Evolutionary conservation across 1,284 basidiomycete species (phyloP).

Genomic region (Anthracocystis panici-leucophaei): DNA sequence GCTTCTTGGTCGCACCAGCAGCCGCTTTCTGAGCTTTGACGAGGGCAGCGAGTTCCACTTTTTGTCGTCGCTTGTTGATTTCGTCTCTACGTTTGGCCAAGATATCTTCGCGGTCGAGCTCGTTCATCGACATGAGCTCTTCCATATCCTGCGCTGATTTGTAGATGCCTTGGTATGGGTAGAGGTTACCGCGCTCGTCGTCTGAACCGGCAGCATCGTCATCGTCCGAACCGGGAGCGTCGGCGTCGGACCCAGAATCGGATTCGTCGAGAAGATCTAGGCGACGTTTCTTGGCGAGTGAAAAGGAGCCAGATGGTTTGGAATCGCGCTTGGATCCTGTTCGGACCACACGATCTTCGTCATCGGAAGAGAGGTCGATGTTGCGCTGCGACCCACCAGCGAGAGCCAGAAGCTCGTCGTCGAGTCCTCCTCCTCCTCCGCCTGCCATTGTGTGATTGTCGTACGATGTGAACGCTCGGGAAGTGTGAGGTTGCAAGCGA

Average conservation of each 20-base stretch:
- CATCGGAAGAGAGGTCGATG: conserved; percentile 74
- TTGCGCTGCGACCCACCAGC: conserved; percentile 76
- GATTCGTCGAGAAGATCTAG: conserved; percentile 63
- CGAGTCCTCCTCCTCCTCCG: conserved; percentile 72
- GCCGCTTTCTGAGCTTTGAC: conserved; percentile 76
- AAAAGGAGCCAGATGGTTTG: conserved; percentile 13
- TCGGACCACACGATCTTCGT: conserved; percentile 71
- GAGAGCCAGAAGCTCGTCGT: conserved; percentile 78
- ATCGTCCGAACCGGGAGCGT: conserved; percentile 28
- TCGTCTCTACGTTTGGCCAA: conserved; percentile 83
- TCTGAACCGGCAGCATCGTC: conserved; percentile 13
- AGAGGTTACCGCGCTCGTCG: conserved; percentile 68
- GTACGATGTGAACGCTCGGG: neutral
- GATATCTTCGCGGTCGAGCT: conserved; percentile 88
- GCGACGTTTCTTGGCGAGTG: conserved; percentile 47
- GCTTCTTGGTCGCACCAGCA: conserved; percentile 44
- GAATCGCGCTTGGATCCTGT: conserved; percentile 56
- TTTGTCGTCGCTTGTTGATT: conserved; percentile 81
- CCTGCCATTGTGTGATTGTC: conserved; percentile 51
- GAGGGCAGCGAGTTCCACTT: conserved; percentile 81
- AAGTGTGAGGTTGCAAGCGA: neutral
- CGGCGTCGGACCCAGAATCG: conserved; percentile 31
- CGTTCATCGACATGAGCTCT: conserved; percentile 81
- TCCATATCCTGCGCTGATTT: conserved; percentile 84
- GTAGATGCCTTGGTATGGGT: conserved; percentile 91